phyloP scores from a whole-genome alignment of 2,329 filamentous ascomycete genomes.

The Parascedosporium putredinis region DNA sequence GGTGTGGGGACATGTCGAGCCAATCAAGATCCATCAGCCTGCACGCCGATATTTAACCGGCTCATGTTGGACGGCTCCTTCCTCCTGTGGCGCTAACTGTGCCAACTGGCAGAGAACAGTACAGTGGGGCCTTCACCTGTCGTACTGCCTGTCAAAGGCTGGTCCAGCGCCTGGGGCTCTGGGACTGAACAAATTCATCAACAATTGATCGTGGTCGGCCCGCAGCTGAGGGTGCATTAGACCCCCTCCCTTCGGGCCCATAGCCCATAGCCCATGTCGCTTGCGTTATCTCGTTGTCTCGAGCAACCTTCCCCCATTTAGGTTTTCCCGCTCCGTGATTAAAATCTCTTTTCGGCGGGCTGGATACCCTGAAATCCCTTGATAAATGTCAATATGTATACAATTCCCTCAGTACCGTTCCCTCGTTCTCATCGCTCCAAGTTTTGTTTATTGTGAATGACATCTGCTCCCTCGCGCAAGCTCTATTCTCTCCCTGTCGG shows the following conservation, averaged over 20 bases:
- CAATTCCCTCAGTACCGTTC: not conserved
- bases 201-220: too few species aligned
- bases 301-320: not conserved
- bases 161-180: too few species aligned
- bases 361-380: not conserved
- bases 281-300: conserved; percentile 5
- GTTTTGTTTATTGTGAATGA: not conserved
- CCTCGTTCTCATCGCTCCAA: not conserved
- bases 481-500: not conserved
- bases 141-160: not conserved
- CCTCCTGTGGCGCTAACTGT: conserved; percentile 7
- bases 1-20: not conserved
- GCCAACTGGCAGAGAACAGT: not conserved
- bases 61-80: too few species aligned
- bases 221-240: too few species aligned
- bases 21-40: not conserved
- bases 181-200: too few species aligned
- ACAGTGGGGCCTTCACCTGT: not conserved
- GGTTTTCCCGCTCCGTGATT: not conserved
- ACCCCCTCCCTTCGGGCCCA: too few species aligned
- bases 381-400: not conserved
- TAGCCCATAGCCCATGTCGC: too few species aligned
- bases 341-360: not conserved
- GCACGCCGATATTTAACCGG: conserved; percentile 1
- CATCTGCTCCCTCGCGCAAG: not conserved